Evolutionary conservation across 2,329 filamentous ascomycete species (phyloP).

Genomic region (Ophiostoma perfectum): DNA sequence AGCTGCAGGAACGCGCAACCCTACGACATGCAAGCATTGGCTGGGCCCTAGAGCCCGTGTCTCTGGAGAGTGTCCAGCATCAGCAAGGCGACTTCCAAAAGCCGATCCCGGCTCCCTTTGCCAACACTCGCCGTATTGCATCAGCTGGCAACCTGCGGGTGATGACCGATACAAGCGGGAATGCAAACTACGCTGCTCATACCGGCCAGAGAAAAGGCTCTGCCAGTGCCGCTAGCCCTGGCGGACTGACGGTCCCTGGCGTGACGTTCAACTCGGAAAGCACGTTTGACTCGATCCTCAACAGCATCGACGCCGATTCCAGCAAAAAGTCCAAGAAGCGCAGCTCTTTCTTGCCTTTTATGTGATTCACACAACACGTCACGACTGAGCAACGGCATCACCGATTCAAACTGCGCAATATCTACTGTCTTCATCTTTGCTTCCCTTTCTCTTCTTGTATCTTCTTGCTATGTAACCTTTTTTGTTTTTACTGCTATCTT

Average conservation of each 20-base stretch:
- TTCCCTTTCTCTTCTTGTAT: not conserved
- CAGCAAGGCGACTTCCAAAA: slow-evolving; percentile 21
- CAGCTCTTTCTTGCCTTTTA: slow-evolving; percentile 28
- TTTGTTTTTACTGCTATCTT: too few relatives aligned
- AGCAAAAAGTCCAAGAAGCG: slow-evolving; percentile 33
- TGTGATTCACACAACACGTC: slow-evolving; percentile 1
- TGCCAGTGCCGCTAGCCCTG: slow-evolving; percentile 1
- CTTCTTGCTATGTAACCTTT: too few relatives aligned
- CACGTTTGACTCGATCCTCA: slow-evolving; percentile 37
- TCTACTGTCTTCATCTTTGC: too few relatives aligned
- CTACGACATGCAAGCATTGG: slow-evolving; percentile 34
- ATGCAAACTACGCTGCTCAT: slow-evolving; percentile 8
- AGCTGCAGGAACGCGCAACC: slow-evolving; percentile 28
- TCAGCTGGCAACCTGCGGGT: slow-evolving; percentile 28
- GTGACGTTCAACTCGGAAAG: slow-evolving; percentile 17
- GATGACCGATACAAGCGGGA: slow-evolving; percentile 19
- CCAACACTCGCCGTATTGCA: slow-evolving; percentile 24
- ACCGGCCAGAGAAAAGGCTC: not conserved
- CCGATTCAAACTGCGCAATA: too few relatives aligned
- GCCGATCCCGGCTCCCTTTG: slow-evolving; percentile 12
- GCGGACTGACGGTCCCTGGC: not conserved
- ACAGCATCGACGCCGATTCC: slow-evolving; percentile 32
- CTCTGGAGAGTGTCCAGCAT: slow-evolving; percentile 25
- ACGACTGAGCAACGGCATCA: too few relatives aligned
- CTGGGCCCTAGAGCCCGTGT: slow-evolving; percentile 35